Evolutionary conservation across 2,329 filamentous ascomycete genomes (phyloP).

Genomic region (Fusarium sp.): DNA sequence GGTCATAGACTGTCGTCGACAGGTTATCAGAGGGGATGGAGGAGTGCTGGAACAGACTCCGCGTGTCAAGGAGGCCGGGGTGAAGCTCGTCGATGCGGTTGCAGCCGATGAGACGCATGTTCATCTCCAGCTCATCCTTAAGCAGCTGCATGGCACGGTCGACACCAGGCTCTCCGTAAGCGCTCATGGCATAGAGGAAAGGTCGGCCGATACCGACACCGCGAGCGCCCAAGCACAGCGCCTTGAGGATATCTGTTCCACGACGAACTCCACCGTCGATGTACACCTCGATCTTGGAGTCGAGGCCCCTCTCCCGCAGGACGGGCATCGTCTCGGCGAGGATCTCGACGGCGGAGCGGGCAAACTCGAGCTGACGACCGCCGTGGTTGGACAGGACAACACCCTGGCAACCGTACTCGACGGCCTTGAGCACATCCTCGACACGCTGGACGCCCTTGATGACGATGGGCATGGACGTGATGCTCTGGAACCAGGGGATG

Average conservation of each 20-base stretch:
- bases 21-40: conserved; percentile 64
- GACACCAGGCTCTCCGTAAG: conserved; percentile 88
- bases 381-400: conserved; percentile 97
- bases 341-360: conserved; percentile 88
- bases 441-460: conserved; percentile 97
- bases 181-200: conserved; percentile 95
- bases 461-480: conserved; percentile 95
- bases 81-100: conserved; percentile 80
- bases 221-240: conserved; percentile 88
- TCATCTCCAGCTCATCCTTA: conserved; percentile 99
- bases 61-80: conserved; percentile 81
- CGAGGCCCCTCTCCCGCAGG: conserved; percentile 77
- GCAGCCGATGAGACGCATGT: conserved; percentile 93
- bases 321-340: conserved; percentile 94
- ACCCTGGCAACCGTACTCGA: conserved; percentile 84
- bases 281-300: conserved; percentile 86
- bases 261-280: conserved; percentile 92
- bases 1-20: conserved; percentile 64
- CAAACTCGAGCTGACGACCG: conserved; percentile 92
- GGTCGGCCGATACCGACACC: conserved; percentile 95
- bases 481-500: conserved; percentile 89
- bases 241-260: conserved; percentile 95
- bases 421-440: conserved; percentile 91
- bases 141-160: conserved; percentile 92
- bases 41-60: conserved; percentile 71